Conservation (phyloP, 768 basidiomycete genomes). For the Naganishia randhawae region DNA sequence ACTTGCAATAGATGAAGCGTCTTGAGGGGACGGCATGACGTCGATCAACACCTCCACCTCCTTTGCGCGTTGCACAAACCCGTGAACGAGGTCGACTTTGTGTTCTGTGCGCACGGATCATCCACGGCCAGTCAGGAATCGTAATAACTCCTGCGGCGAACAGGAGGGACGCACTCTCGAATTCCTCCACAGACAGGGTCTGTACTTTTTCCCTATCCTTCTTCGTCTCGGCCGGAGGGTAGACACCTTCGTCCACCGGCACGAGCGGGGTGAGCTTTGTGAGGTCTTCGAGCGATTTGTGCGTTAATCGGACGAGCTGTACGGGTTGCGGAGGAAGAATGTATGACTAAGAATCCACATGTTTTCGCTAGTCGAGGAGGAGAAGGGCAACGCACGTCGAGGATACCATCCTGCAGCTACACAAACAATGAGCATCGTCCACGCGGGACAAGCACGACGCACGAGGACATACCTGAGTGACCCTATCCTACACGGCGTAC, state of each 20-base stretch:
- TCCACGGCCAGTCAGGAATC: not conserved
- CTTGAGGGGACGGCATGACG: conserved; percentile 18
- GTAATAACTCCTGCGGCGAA: not conserved
- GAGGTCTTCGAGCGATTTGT: conserved; percentile 15
- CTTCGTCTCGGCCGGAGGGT: conserved; percentile 17
- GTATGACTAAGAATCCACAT: not conserved
- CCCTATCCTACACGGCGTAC: conserved; percentile 2
- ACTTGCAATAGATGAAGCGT: conserved; percentile 14
- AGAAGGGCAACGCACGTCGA: not conserved
- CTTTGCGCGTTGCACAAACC: conserved; percentile 23
- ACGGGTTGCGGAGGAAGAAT: not conserved
- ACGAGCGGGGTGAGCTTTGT: conserved; percentile 8
- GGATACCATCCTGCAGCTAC: conserved; percentile 16
- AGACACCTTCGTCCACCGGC: conserved; percentile 7
- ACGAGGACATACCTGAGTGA: conserved; percentile 8
- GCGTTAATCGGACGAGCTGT: conserved; percentile 20
- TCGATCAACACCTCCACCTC: conserved; percentile 24
- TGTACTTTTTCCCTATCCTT: conserved; percentile 21
- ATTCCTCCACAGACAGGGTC: conserved; percentile 11
- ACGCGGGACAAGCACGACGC: too few species aligned
- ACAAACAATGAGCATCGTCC: not conserved
- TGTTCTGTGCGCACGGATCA: not conserved
- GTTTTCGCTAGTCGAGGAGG: not conserved
- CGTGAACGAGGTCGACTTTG: conserved; percentile 14
- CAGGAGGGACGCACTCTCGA: not conserved